These are phyloP conservation scores for Hypoxylon sp. DNA, from an alignment of 2,329 filamentous ascomycete species.

Conservation along the genomic window DNA sequence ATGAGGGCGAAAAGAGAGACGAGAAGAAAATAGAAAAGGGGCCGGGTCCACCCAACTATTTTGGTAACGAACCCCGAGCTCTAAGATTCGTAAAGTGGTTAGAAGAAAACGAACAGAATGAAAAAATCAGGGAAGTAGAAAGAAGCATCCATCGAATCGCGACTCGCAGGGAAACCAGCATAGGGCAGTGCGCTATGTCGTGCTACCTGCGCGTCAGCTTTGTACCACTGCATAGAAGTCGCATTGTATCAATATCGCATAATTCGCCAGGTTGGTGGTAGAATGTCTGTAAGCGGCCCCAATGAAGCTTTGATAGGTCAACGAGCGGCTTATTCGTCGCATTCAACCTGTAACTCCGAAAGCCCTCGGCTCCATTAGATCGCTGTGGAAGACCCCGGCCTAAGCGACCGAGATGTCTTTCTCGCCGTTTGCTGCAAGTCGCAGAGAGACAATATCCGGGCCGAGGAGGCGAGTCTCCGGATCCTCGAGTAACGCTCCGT, in stretches of 20 bases:
- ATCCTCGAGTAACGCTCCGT: background rate
- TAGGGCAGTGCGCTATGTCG: constrained; percentile 22
- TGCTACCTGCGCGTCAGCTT: constrained; percentile 31
- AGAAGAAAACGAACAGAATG: constrained; percentile 3
- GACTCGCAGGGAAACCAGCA: constrained; percentile 3
- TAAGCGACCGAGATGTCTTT: constrained; percentile 1
- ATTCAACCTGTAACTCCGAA: too few species aligned
- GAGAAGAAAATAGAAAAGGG: constrained; percentile 2
- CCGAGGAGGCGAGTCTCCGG: background rate
- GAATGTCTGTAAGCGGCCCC: constrained; percentile 22
- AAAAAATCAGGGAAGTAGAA: constrained; percentile 9
- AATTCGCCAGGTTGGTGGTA: constrained; percentile 5
- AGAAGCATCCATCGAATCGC: constrained; percentile 9
- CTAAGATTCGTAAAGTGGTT: too few species aligned
- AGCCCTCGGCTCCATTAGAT: background rate
- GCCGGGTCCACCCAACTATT: constrained; percentile 3
- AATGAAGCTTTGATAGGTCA: background rate
- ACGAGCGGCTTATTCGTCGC: constrained; percentile 4
- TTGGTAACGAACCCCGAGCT: constrained; percentile 9
- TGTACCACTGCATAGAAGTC: constrained; percentile 21
- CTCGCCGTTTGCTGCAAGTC: background rate
- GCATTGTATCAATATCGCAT: constrained; percentile 9
- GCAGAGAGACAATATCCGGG: background rate
- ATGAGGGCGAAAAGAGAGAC: constrained; percentile 1
- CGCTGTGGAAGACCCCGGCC: constrained; percentile 12